Base-by-base conservation (phyloP, 176 grass and related monocot genomes). In the Lolium rigidum region DNA sequence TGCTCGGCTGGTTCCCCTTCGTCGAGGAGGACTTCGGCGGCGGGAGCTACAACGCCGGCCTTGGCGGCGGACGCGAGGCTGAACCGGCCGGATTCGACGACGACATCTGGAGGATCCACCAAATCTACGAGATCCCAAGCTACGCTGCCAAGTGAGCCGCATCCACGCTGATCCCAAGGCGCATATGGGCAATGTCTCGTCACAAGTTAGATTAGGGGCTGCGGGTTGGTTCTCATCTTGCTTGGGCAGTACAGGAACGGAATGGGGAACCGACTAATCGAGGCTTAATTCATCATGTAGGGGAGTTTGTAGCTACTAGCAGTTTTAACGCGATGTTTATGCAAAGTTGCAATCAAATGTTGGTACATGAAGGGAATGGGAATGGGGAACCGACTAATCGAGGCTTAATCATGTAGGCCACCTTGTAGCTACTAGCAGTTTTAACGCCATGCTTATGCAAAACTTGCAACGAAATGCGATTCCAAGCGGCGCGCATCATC, bases 1-100 rank as follows among this genome's bases (percentile, higher is more conserved):
- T 95, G 10, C 81, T 86, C 9, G 93, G 93, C 0, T 95, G 93
- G 93, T 95, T 95, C 88, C 93, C 93, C 12, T 95, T 95, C 76
- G 93, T 92, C 10, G 93, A 92, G 60, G 93, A 92, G 76, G 90
- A 95, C 50, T 95, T 95, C 88, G 5, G 63, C 1, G 31, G 31
- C 60, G 41, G 41, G 9, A 80, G 63, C 63, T n/a, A 28, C 26
- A 1, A 28, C 26, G 26, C 26, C 26, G 26, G 7, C 62, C 38
- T 4, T 59, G 76, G 2, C 14, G 14, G 5, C 10, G 66, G 31
- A 10, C 10, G 86, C 61, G 62, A 65, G 13, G 26, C 1, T 1
- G 74, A 76, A 25, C 0, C 70, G 38, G 59, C 68, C 0, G 81
- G 21, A 0, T 91, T 91, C 86, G 90, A 91, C 86, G 81, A 91